Evolutionary conservation across 2,329 filamentous ascomycete species (phyloP).

Genomic region (Colletotrichum brevisporum): DNA sequence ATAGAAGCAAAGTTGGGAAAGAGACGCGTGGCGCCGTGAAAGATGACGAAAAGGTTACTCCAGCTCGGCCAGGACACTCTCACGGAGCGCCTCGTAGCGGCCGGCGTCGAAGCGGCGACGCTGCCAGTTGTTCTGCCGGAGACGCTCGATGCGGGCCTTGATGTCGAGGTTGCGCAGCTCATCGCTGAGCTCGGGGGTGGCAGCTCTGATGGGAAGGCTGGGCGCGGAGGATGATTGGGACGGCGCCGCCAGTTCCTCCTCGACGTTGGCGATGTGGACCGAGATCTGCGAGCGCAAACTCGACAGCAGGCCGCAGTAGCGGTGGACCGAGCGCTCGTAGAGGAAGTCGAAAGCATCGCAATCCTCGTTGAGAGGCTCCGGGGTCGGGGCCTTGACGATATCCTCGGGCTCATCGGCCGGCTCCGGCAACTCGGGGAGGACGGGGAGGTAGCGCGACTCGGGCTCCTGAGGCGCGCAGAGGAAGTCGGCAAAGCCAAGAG

Average conservation of each 20-base stretch:
- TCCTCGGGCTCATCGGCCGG: conserved; percentile 41
- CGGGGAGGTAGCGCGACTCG: conserved; percentile 38
- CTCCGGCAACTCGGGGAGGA: conserved; percentile 39
- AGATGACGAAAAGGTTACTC: conserved; percentile 40
- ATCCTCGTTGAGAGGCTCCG: conserved; percentile 39
- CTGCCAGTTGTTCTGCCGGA: conserved; percentile 69
- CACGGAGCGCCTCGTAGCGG: conserved; percentile 67
- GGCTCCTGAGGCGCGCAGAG: conserved; percentile 42
- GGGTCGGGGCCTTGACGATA: conserved; percentile 41
- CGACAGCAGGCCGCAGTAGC: conserved; percentile 63
- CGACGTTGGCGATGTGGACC: conserved; percentile 62
- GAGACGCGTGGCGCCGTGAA: neutral
- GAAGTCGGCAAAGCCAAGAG: conserved; percentile 67
- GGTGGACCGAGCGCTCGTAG: conserved; percentile 60
- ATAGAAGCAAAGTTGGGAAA: neutral
- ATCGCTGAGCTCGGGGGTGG: conserved; percentile 46
- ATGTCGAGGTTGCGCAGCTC: conserved; percentile 59
- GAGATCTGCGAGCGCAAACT: conserved; percentile 64
- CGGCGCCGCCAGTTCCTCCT: conserved; percentile 53
- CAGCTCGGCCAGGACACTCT: conserved; percentile 67
- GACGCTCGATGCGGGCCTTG: conserved; percentile 66
- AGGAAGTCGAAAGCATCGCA: conserved; percentile 52
- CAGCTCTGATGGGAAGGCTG: conserved; percentile 34
- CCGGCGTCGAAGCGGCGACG: conserved; percentile 67
- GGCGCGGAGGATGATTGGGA: conserved; percentile 40